Conservation (phyloP, 306 rosid genomes). For the Prunus padus region DNA sequence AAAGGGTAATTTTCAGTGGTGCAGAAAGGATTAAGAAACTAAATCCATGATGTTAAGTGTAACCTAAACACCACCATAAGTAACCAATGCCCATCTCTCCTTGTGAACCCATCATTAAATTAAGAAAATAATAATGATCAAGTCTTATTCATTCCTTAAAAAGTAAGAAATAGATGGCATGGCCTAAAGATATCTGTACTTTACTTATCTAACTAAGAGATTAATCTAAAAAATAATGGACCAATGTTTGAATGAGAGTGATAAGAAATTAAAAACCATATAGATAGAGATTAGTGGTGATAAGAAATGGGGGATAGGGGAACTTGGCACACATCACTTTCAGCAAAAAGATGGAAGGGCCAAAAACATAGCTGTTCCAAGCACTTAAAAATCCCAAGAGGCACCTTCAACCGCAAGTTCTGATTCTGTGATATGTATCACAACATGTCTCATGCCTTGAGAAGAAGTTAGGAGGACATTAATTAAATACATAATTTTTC, state of each 20-base stretch:
- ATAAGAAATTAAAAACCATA: neutral
- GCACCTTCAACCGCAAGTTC: conserved; percentile 15
- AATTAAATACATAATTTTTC: neutral
- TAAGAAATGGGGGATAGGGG: conserved; percentile 22
- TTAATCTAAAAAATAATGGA: neutral
- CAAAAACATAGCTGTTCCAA: conserved; percentile 14
- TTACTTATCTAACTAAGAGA: neutral
- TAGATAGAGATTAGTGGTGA: neutral
- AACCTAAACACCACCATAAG: neutral
- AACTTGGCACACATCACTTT: conserved; percentile 36
- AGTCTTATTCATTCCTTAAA: neutral
- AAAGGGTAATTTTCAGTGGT: neutral
- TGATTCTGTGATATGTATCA: conserved; percentile 14
- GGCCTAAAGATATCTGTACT: neutral
- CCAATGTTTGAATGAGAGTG: neutral
- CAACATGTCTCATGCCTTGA: too few species aligned
- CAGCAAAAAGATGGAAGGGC: conserved; percentile 26
- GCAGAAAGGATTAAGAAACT: neutral
- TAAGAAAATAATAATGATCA: neutral
- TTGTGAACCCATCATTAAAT: neutral
- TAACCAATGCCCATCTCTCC: neutral
- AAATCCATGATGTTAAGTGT: neutral
- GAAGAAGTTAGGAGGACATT: neutral
- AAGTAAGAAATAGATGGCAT: conserved; percentile 3
- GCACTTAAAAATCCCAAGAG: conserved; percentile 6